These are phyloP conservation scores for Umbelopsis sp. DNA, from an alignment of 192 early-diverging fungal species.

Conservation along the genomic window DNA sequence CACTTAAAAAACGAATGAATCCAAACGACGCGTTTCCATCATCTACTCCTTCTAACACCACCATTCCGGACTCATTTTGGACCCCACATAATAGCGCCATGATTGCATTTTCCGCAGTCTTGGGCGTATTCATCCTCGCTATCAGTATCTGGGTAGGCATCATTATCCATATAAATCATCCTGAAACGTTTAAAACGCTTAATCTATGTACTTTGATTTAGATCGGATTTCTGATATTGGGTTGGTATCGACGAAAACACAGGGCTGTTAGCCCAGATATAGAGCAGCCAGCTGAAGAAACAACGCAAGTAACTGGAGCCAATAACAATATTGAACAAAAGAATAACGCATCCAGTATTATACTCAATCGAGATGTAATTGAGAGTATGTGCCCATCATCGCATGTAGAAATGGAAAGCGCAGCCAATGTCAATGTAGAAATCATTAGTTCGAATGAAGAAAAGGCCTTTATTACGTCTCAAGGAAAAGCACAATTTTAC, in stretches of 20 bases:
- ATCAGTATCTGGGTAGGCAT: not conserved
- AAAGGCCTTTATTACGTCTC: not conserved
- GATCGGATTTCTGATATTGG: not conserved
- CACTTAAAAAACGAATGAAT: not conserved
- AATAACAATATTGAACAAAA: not conserved
- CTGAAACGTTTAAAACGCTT: not conserved
- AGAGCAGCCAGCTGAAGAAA: not conserved
- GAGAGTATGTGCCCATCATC: conserved; percentile 8
- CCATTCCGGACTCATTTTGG: conserved; percentile 11
- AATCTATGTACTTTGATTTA: not conserved
- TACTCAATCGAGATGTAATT: not conserved
- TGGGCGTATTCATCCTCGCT: not conserved
- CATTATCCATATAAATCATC: too few relatives aligned
- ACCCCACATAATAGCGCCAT: conserved; percentile 1
- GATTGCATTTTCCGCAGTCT: conserved; percentile 11
- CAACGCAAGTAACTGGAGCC: not conserved
- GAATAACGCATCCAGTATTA: not conserved
- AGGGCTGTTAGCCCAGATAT: not conserved
- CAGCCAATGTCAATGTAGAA: not conserved
- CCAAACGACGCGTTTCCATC: not conserved
- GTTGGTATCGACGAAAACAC: not conserved
- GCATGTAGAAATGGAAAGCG: not conserved
- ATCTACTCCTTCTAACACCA: not conserved
- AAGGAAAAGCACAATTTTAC: too few relatives aligned
- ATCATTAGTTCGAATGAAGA: not conserved